Percentiles rank a stretch among this genome's conserved stretches.
phyloP scores from a whole-genome alignment of 225 moss, liverwort and hornwort species.

The Thuidium tamariscinum region DNA sequence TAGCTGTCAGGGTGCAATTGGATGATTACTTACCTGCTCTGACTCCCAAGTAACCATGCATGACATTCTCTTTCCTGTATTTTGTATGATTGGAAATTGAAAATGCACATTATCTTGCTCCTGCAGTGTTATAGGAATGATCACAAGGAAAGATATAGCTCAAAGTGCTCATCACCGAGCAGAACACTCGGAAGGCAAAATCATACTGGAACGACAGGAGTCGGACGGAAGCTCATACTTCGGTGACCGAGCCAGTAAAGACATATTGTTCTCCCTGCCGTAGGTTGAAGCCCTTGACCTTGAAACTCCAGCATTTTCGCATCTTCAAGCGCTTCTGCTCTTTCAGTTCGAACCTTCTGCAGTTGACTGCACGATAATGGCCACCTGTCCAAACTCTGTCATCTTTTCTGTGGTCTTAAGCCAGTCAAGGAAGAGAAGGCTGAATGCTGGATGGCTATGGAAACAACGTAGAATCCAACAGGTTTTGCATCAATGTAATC shows the following conservation, averaged over 20 bases:
- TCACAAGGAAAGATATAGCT: slow-evolving; percentile 67
- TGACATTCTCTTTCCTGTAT: not conserved
- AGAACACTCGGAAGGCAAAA: slow-evolving; percentile 19
- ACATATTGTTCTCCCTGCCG: slow-evolving; percentile 36
- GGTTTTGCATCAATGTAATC: not conserved
- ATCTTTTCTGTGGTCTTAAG: not conserved
- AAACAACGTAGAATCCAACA: not conserved
- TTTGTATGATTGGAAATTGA: not conserved
- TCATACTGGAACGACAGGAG: slow-evolving; percentile 28
- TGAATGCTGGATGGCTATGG: not conserved
- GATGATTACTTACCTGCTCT: not conserved
- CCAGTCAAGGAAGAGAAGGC: not conserved
- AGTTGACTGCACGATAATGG: not conserved
- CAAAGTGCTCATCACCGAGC: slow-evolving; percentile 23
- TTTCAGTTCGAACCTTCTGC: not conserved
- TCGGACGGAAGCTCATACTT: slow-evolving; percentile 32
- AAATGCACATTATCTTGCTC: not conserved
- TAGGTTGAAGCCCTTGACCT: not conserved
- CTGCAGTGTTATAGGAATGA: slow-evolving; percentile 82
- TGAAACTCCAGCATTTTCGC: not conserved
- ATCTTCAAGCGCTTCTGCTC: not conserved
- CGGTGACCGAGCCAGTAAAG: slow-evolving; percentile 26
- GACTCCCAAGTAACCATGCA: not conserved
- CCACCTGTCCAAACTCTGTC: not conserved
- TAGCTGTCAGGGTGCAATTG: not conserved